Conservation (phyloP, 2,329 filamentous ascomycete genomes). For the Paraphaeosphaeria sporulosa region DNA sequence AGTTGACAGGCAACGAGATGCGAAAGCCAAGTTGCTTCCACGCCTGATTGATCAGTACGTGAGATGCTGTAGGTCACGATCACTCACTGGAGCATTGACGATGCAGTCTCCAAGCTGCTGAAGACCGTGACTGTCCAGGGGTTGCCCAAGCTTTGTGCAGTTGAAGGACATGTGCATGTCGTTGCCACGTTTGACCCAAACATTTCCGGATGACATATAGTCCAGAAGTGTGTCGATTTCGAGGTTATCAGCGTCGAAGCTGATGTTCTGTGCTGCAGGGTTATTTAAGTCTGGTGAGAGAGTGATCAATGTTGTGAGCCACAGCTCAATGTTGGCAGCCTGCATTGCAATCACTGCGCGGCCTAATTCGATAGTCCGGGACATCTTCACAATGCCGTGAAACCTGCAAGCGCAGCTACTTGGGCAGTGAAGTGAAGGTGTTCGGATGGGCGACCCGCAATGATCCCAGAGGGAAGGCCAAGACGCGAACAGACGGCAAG, state of each 20-base stretch:
- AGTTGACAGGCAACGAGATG: constrained; percentile 25
- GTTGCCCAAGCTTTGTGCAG: constrained; percentile 34
- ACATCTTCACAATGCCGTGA: constrained; percentile 27
- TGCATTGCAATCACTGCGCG: constrained; percentile 41
- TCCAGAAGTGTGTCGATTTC: constrained; percentile 24
- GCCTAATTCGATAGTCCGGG: constrained; percentile 41
- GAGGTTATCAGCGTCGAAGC: constrained; percentile 32
- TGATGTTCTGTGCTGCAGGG: constrained; percentile 27
- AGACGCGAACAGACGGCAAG: constrained; percentile 26
- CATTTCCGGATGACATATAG: constrained; percentile 30
- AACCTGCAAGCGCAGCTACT: constrained; percentile 10
- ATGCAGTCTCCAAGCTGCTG: constrained; percentile 33
- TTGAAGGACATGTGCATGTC: constrained; percentile 41
- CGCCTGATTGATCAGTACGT: constrained; percentile 30
- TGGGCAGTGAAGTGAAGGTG: background rate
- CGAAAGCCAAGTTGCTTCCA: constrained; percentile 45
- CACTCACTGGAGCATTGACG: constrained; percentile 39
- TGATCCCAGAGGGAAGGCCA: constrained; percentile 22
- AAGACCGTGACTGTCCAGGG: constrained; percentile 28
- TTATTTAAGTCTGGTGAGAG: constrained; percentile 39
- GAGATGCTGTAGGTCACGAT: background rate
- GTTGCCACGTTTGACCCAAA: constrained; percentile 45
- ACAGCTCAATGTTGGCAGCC: constrained; percentile 40
- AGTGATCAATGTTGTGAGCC: constrained; percentile 46
- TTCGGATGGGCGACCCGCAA: constrained; percentile 10